Evolutionary conservation across 768 basidiomycete species (phyloP).

Genomic region (Astraeus odoratus): DNA sequence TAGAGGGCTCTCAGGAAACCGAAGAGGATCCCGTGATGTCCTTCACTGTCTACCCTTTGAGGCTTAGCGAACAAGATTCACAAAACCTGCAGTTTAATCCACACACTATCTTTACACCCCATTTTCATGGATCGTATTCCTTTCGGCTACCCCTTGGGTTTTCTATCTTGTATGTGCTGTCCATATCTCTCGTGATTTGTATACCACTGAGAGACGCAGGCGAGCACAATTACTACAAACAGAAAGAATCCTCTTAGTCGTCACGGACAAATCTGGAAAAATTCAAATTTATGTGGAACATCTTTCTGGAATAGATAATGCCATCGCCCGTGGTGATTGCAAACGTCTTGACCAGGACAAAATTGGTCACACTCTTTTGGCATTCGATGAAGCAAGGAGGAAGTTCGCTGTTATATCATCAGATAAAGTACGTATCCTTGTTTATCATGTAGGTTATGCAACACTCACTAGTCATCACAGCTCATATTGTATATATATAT

Average conservation of each 20-base stretch:
- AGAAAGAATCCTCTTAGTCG: too few relatives aligned
- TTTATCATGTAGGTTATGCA: neutral
- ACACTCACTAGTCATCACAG: neutral
- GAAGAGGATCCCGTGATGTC: neutral
- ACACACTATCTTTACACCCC: constrained; percentile 1
- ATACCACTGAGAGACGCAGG: too few relatives aligned
- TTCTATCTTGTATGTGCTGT: neutral
- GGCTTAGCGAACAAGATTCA: constrained; percentile 4
- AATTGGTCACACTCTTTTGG: too few relatives aligned
- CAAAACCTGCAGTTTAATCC: constrained; percentile 6
- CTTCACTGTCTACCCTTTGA: constrained; percentile 5
- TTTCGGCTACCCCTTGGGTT: constrained; percentile 3
- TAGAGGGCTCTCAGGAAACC: constrained; percentile 2
- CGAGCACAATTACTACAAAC: constrained; percentile 17
- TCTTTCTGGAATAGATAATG: too few relatives aligned
- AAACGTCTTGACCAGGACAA: too few relatives aligned
- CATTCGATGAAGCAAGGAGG: constrained; percentile 21
- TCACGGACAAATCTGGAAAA: too few relatives aligned
- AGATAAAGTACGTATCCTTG: constrained; percentile 25
- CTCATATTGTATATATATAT: too few relatives aligned
- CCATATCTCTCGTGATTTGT: too few relatives aligned
- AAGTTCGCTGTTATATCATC: constrained; percentile 35
- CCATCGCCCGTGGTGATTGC: too few relatives aligned
- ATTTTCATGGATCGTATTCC: neutral
- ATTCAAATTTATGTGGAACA: too few relatives aligned